Percentiles rank a stretch among this genome's conserved stretches.
Evolutionary conservation across 257 asterid genomes (phyloP).

Genomic region (Ophiorrhiza pumila): DNA sequence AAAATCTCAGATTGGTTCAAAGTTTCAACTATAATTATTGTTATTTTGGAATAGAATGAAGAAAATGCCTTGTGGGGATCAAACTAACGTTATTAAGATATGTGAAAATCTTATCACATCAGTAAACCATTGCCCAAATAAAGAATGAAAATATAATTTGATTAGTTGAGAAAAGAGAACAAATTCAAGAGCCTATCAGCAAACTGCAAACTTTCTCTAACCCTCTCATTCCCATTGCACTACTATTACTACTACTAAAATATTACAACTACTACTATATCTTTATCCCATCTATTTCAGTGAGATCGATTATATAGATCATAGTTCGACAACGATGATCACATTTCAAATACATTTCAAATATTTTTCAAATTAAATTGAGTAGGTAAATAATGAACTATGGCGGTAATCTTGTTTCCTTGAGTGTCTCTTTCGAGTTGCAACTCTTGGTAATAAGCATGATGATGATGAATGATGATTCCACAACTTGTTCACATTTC

Average conservation of each 20-base stretch:
- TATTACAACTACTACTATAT: no score
- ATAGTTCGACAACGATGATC: no score
- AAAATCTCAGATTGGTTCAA: no score
- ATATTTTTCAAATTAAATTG: background rate
- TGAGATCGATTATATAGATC: no score
- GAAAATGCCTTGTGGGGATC: background rate
- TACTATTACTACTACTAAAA: no score
- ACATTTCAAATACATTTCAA: no score
- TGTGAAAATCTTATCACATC: conserved; percentile 3
- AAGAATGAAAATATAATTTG: conserved; percentile 10
- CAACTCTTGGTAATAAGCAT: background rate
- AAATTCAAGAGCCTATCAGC: background rate
- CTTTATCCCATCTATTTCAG: no score
- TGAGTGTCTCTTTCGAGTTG: background rate
- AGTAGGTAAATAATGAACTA: background rate
- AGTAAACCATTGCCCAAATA: background rate
- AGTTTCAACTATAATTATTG: no score
- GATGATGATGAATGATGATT: background rate
- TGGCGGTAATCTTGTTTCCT: background rate
- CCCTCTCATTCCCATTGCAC: no score
- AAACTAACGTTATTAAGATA: background rate
- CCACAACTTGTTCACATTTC: background rate
- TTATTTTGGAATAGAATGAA: background rate
- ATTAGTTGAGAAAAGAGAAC: conserved; percentile 10
- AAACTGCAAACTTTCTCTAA: background rate